Conservation (phyloP, 192 early-diverging fungal genomes). For the Allomyces macrogynus region DNA sequence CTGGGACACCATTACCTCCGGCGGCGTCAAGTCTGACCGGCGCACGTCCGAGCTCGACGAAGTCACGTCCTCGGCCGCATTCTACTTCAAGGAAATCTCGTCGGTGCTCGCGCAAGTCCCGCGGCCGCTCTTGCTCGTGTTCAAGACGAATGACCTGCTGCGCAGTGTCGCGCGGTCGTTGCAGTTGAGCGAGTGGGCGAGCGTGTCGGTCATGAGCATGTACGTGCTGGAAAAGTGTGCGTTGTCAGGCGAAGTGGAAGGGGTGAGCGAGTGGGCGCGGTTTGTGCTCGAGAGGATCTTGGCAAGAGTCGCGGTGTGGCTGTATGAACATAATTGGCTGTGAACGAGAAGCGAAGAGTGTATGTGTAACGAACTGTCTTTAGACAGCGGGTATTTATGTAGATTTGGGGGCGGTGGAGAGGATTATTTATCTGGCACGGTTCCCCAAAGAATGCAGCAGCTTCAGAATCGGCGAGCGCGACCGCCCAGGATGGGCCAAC, state of each 20-base stretch:
- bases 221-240: background rate
- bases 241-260: background rate
- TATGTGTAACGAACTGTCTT: no score
- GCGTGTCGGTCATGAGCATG: background rate
- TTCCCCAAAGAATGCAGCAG: no score
- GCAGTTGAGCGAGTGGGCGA: background rate
- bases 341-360: no score
- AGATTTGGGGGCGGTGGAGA: no score
- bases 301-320: background rate
- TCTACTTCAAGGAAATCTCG: conserved; percentile 49
- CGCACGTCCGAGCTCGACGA: conserved; percentile 22
- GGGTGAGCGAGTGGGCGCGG: background rate
- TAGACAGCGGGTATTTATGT: no score
- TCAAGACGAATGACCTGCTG: conserved; percentile 83
- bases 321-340: background rate
- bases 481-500: no score
- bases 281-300: background rate
- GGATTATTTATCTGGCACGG: no score
- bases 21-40: conserved; percentile 19
- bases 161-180: conserved; percentile 24
- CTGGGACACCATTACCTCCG: background rate
- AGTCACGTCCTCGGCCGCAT: conserved; percentile 32
- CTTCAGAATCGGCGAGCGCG: no score
- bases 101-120: conserved; percentile 68
- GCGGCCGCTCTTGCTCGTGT: conserved; percentile 57